Conservation (phyloP, 2,329 filamentous ascomycete genomes). For the Chaetomium strumarium region DNA sequence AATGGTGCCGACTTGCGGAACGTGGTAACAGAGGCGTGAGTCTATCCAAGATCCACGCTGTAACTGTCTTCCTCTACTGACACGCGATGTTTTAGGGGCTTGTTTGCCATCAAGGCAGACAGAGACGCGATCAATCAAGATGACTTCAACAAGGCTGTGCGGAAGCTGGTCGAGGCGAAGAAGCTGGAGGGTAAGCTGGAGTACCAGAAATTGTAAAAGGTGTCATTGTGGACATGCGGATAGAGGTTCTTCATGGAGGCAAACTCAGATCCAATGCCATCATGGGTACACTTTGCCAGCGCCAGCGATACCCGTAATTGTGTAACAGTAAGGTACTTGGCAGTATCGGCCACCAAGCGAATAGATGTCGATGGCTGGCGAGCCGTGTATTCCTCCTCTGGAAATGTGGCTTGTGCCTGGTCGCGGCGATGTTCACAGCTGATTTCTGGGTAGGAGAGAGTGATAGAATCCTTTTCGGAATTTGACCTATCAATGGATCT, state of each 20-base stretch:
- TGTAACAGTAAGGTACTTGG: slow-evolving; percentile 20
- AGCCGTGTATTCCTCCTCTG: neutral
- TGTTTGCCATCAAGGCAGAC: slow-evolving; percentile 98
- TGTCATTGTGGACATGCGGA: neutral
- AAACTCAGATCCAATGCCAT: neutral
- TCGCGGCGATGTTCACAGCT: neutral
- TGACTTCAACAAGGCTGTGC: slow-evolving; percentile 98
- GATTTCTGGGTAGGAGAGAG: neutral
- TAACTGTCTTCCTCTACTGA: slow-evolving; percentile 7
- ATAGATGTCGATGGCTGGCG: neutral
- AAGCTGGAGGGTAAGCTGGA: slow-evolving; percentile 98
- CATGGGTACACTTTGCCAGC: slow-evolving; percentile 7
- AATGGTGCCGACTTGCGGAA: slow-evolving; percentile 97
- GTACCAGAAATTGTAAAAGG: slow-evolving; percentile 80
- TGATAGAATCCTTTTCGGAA: neutral
- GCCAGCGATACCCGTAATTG: slow-evolving; percentile 16
- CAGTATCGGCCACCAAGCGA: neutral
- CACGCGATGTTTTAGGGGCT: slow-evolving; percentile 51
- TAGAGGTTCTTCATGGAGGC: neutral
- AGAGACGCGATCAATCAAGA: slow-evolving; percentile 94
- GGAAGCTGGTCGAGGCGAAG: slow-evolving; percentile 96
- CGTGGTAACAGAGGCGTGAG: slow-evolving; percentile 96
- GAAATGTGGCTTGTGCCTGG: neutral
- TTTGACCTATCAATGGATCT: neutral
- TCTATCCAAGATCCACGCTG: slow-evolving; percentile 24